Evolutionary conservation across 306 rosid species (phyloP).

Genomic region (Prunus mume): DNA sequence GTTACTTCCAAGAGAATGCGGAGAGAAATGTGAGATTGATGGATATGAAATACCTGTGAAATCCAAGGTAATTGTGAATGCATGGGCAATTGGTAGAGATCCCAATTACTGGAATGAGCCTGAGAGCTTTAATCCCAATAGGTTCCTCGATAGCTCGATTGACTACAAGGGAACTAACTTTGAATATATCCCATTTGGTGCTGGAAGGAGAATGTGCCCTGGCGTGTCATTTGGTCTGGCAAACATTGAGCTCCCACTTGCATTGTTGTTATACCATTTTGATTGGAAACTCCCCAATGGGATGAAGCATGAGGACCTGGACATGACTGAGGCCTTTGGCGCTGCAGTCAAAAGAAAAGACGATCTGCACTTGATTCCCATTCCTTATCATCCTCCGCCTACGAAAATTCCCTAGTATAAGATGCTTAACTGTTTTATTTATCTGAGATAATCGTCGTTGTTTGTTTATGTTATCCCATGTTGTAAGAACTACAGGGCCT

Average conservation of each 20-base stretch:
- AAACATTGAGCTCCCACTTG: neutral
- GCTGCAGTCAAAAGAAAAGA: neutral
- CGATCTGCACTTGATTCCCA: neutral
- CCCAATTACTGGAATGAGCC: neutral
- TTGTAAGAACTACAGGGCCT: too few relatives aligned
- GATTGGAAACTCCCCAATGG: neutral
- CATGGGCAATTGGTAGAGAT: constrained; percentile 27
- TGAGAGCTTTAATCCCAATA: neutral
- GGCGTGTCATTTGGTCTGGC: neutral
- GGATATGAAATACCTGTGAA: constrained; percentile 1
- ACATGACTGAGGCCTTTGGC: neutral
- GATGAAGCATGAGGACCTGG: neutral
- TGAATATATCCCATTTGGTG: neutral
- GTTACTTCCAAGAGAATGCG: constrained; percentile 38
- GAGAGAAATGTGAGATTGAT: constrained; percentile 17
- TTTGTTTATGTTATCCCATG: too few relatives aligned
- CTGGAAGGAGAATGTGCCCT: constrained; percentile 2
- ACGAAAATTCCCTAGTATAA: too few relatives aligned
- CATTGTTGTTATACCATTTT: neutral
- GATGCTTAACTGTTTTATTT: too few relatives aligned
- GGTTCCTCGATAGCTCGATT: neutral
- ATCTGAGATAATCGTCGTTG: too few relatives aligned
- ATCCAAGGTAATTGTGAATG: neutral
- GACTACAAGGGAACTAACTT: neutral
- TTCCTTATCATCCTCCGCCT: neutral